These are phyloP conservation scores for Calonectria pseudoreteaudii DNA, from an alignment of 2,329 filamentous ascomycete species.

Conservation along the genomic window DNA sequence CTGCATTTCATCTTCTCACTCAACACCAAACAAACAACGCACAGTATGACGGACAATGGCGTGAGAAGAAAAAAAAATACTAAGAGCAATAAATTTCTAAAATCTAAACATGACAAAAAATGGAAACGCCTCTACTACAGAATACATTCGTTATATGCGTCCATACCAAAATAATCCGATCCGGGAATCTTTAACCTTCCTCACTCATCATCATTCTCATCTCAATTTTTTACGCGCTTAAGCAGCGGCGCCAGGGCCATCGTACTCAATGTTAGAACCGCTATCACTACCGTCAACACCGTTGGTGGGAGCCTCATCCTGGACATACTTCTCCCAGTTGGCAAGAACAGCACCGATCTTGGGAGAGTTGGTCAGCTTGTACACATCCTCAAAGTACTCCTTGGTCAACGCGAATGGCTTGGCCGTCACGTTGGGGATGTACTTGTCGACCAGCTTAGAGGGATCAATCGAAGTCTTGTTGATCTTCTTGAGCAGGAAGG, in stretches of 20 bases:
- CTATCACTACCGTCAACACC: conserved; percentile 52
- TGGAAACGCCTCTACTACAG: conserved; percentile 41
- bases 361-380: conserved; percentile 87
- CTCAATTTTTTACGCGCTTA: conserved; percentile 42
- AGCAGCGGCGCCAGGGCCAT: conserved; percentile 57
- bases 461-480: conserved; percentile 99
- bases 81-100: conserved; percentile 33
- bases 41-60: not conserved
- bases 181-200: conserved; percentile 37
- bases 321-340: conserved; percentile 82
- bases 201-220: conserved; percentile 39
- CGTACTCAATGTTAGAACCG: conserved; percentile 54
- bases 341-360: conserved; percentile 84
- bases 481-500: conserved; percentile 99
- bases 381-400: conserved; percentile 99
- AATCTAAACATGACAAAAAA: conserved; percentile 35
- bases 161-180: conserved; percentile 35
- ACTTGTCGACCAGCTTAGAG: conserved; percentile 96
- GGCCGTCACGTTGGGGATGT: conserved; percentile 98
- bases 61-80: conserved; percentile 23
- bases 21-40: not conserved
- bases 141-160: conserved; percentile 45
- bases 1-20: not conserved
- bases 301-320: conserved; percentile 58
- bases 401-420: conserved; percentile 94